Evolutionary conservation across 1,139 yeast species (phyloP).

Genomic region (Casaregolazyma suthepensis): DNA sequence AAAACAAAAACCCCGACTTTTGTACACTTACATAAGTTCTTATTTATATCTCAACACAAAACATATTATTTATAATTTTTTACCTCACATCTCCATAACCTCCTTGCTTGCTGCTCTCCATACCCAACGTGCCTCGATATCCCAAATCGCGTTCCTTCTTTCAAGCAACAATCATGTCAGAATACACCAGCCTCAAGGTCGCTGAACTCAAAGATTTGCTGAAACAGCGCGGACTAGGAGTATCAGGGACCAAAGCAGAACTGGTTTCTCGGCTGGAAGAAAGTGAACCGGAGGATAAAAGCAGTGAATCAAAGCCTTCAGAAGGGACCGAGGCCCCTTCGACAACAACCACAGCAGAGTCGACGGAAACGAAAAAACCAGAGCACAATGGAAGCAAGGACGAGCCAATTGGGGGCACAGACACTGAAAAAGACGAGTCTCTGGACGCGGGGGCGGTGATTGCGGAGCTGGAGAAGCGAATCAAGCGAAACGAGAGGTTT

Average conservation of each 20-base stretch:
- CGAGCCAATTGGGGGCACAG: constrained; percentile 1
- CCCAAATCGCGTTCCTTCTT: background rate
- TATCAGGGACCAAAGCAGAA: constrained; percentile 80
- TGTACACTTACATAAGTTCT: background rate
- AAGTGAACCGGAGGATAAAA: constrained; percentile 17
- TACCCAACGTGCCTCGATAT: background rate
- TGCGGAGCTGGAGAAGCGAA: constrained; percentile 59
- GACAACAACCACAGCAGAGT: background rate
- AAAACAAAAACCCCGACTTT: background rate
- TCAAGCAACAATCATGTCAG: constrained; percentile 40
- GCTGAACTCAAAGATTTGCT: constrained; percentile 78
- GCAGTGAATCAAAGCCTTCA: constrained; percentile 3
- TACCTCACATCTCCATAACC: background rate
- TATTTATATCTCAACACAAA: background rate
- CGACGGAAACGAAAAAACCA: background rate
- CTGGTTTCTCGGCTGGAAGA: constrained; percentile 58
- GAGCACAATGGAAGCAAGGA: constrained; percentile 3
- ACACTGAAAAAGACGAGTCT: constrained; percentile 2
- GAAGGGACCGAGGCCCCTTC: constrained; percentile 3
- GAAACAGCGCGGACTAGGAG: constrained; percentile 59
- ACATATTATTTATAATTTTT: background rate
- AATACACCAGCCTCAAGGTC: constrained; percentile 64
- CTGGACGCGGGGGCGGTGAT: constrained; percentile 41
- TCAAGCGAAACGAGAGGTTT: constrained; percentile 70
- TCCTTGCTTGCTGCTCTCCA: background rate